A percentile compares a stretch with the other conserved stretches of the same genome.
These are phyloP conservation scores for Xylona heveae DNA, from an alignment of 495 filamentous ascomycete species.

Conservation along the genomic window DNA sequence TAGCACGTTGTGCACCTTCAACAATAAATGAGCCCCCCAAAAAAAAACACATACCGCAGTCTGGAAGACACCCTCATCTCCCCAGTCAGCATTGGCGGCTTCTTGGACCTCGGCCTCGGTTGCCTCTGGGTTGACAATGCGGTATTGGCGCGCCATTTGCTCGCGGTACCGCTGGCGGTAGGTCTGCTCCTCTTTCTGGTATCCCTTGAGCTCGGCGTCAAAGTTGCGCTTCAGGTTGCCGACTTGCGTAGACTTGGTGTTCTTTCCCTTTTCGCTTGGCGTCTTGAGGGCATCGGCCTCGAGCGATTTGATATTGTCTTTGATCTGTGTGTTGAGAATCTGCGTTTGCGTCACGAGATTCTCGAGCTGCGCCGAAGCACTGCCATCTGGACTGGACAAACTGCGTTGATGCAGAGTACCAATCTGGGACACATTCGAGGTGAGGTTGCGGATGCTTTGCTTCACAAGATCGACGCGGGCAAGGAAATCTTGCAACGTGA, in stretches of 20 bases:
- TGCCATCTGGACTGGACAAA: slow-evolving; percentile 28
- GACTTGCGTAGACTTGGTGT: slow-evolving; percentile 38
- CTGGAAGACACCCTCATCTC: slow-evolving; percentile 56
- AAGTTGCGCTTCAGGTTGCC: slow-evolving; percentile 41
- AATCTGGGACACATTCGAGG: slow-evolving; percentile 30
- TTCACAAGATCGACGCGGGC: slow-evolving; percentile 32
- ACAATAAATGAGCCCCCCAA: slow-evolving; percentile 1
- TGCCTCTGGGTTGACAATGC: slow-evolving; percentile 55
- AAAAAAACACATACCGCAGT: slow-evolving; percentile 33
- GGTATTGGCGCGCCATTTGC: slow-evolving; percentile 51
- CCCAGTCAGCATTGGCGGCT: slow-evolving; percentile 45
- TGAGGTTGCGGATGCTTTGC: slow-evolving; percentile 32
- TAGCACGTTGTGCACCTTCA: slow-evolving; percentile 3
- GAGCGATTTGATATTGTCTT: slow-evolving; percentile 43
- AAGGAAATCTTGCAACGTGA: slow-evolving; percentile 36
- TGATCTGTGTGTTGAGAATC: slow-evolving; percentile 39
- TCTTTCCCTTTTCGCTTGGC: slow-evolving; percentile 20
- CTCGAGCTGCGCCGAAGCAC: slow-evolving; percentile 29
- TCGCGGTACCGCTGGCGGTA: slow-evolving; percentile 44
- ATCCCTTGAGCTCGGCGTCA: slow-evolving; percentile 37
- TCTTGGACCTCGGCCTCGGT: slow-evolving; percentile 38
- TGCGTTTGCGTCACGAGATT: slow-evolving; percentile 40
- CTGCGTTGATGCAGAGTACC: slow-evolving; percentile 37
- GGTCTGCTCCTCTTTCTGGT: slow-evolving; percentile 39
- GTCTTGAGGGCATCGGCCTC: slow-evolving; percentile 39